Evolutionary conservation across 192 early-diverging fungal genomes (phyloP).

Genomic region (Coemansia sp.): DNA sequence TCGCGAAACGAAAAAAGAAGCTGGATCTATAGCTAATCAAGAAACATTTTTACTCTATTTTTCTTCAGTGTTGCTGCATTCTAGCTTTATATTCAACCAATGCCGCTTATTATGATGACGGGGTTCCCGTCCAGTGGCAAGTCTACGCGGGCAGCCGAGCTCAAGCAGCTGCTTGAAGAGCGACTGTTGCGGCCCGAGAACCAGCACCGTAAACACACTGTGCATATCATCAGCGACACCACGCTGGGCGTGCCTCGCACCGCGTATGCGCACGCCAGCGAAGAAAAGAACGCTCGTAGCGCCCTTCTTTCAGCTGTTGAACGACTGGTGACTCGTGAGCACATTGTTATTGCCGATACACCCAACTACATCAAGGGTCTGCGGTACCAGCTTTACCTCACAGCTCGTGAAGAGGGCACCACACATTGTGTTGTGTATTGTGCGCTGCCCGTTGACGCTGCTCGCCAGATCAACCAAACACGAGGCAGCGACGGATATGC

Average conservation of each 20-base stretch:
- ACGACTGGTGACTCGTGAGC: constrained; percentile 75
- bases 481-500: constrained; percentile 51
- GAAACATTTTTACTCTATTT: background rate
- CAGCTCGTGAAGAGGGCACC: constrained; percentile 79
- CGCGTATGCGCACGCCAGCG: constrained; percentile 60
- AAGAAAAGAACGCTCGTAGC: constrained; percentile 90
- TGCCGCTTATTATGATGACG: constrained; percentile 90
- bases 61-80: background rate
- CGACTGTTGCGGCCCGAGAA: constrained; percentile 39
- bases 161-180: constrained; percentile 60
- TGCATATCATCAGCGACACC: constrained; percentile 78
- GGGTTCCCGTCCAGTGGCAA: constrained; percentile 93
- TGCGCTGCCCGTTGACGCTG: constrained; percentile 58
- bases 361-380: constrained; percentile 99
- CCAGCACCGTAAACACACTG: constrained; percentile 59
- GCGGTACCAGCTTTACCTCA: constrained; percentile 93
- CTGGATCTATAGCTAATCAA: background rate
- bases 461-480: constrained; percentile 57
- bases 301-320: constrained; percentile 88
- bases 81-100: constrained; percentile 34
- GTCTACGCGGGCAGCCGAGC: constrained; percentile 72
- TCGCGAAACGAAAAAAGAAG: background rate
- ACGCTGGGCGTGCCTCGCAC: constrained; percentile 58
- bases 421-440: constrained; percentile 83
- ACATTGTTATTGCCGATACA: constrained; percentile 88